Percentiles rank a stretch among this genome's conserved stretches.
These are phyloP conservation scores for Rhodotorula kratochvilovae DNA, from an alignment of 768 basidiomycete genomes.

Conservation along the genomic window DNA sequence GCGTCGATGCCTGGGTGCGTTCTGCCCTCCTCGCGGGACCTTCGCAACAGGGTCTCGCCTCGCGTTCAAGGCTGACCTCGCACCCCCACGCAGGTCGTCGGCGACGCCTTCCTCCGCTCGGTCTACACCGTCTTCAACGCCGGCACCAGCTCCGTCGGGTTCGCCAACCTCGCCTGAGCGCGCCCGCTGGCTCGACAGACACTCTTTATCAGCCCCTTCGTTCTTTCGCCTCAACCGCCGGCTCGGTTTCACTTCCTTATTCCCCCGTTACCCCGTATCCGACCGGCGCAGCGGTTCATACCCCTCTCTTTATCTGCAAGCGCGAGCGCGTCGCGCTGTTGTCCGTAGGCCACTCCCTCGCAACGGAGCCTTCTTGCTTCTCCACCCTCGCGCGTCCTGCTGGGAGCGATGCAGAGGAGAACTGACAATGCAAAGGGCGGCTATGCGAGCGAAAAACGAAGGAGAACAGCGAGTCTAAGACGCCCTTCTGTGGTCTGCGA, in stretches of 20 bases:
- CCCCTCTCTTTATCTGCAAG: too few relatives aligned
- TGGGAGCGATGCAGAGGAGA: too few relatives aligned
- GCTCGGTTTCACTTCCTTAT: neutral
- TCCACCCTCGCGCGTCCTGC: too few relatives aligned
- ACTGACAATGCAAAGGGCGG: too few relatives aligned
- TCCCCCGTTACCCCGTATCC: neutral
- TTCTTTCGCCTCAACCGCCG: neutral
- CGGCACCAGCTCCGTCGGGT: conserved; percentile 34
- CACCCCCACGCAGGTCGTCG: conserved; percentile 14
- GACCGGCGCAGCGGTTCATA: neutral
- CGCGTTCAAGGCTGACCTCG: too few relatives aligned
- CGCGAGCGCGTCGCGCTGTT: too few relatives aligned
- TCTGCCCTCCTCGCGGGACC: neutral
- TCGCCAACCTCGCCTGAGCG: conserved; percentile 22
- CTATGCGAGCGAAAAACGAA: too few relatives aligned
- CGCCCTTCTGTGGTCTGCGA: too few relatives aligned
- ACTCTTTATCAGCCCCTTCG: neutral
- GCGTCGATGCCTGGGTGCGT: conserved; percentile 30
- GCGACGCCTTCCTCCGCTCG: conserved; percentile 36
- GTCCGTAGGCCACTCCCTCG: too few relatives aligned
- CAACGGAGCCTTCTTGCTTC: too few relatives aligned
- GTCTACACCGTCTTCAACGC: conserved; percentile 38
- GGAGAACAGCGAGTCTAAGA: too few relatives aligned
- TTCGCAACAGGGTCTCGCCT: neutral
- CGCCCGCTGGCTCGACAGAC: accelerated